Conservation (phyloP, 1,284 basidiomycete genomes). For the Ceratobasidium papillatum region DNA sequence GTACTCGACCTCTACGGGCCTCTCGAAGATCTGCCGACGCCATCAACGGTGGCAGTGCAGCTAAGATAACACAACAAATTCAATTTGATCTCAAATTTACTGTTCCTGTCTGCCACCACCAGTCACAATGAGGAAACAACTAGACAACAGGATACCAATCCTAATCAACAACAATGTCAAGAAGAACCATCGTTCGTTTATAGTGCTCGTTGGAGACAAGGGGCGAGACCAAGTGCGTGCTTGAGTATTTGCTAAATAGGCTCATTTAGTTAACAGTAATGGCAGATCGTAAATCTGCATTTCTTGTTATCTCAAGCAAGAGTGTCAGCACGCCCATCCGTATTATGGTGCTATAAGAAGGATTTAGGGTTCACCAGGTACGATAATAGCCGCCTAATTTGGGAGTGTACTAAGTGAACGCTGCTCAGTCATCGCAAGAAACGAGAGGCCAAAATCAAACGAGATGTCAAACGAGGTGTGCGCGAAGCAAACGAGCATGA, state of each 20-base stretch:
- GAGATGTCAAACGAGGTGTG: constrained; percentile 92
- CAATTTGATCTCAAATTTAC: constrained; percentile 40
- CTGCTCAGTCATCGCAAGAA: constrained; percentile 91
- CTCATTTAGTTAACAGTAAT: background rate
- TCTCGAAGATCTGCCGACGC: no score
- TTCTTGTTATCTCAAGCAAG: constrained; percentile 92
- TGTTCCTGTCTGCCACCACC: constrained; percentile 23
- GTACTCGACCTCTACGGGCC: no score
- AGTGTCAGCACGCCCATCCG: constrained; percentile 87
- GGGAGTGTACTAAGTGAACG: constrained; percentile 47
- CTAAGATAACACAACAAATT: constrained; percentile 5
- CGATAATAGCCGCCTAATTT: constrained; percentile 50
- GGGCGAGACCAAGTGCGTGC: constrained; percentile 84
- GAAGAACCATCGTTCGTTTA: constrained; percentile 92
- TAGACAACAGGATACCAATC: constrained; percentile 92
- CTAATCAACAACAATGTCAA: constrained; percentile 95
- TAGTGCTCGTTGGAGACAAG: constrained; percentile 96
- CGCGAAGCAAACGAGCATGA: constrained; percentile 95
- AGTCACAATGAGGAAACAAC: constrained; percentile 57
- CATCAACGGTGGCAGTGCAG: constrained; percentile 37
- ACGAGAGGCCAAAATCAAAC: constrained; percentile 92
- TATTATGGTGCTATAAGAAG: constrained; percentile 98
- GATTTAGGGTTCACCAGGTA: constrained; percentile 93
- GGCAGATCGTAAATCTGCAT: constrained; percentile 92
- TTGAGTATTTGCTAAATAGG: background rate